Conservation (phyloP, 345 rosid species). For the Noccaea caerulescens region DNA sequence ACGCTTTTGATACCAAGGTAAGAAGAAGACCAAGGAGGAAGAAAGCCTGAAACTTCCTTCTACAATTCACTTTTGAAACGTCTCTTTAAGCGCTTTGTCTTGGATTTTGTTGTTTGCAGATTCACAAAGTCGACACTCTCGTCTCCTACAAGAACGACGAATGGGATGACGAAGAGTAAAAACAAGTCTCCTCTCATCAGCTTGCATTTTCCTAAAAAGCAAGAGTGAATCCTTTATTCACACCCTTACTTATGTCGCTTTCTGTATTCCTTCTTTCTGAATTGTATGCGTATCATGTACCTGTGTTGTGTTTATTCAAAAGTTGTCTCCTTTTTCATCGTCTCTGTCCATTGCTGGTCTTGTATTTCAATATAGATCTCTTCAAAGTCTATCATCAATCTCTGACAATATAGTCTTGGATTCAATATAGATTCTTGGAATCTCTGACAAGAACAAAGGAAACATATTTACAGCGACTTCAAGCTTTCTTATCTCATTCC, state of each 20-base stretch:
- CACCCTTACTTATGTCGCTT: conserved; percentile 38
- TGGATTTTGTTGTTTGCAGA: conserved; percentile 50
- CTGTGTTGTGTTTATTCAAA: conserved; percentile 25
- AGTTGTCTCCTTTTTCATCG: conserved; percentile 15
- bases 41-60: not conserved
- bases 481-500: conserved; percentile 53
- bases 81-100: not conserved
- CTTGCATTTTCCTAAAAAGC: conserved; percentile 8
- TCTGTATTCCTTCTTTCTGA: conserved; percentile 9
- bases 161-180: conserved; percentile 76
- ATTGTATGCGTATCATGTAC: conserved; percentile 29
- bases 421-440: not conserved
- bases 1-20: conserved; percentile 94
- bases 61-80: not conserved
- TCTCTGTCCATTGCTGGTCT: not conserved
- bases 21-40: not conserved
- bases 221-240: conserved; percentile 69
- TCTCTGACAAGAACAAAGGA: not conserved
- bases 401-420: not conserved
- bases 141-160: conserved; percentile 96
- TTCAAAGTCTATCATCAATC: no score
- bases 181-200: not conserved
- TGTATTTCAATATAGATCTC: no score
- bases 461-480: not conserved
- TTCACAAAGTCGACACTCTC: conserved; percentile 94